Evolutionary conservation across 768 basidiomycete species (phyloP).

Genomic region (Exsudoporus frostii): DNA sequence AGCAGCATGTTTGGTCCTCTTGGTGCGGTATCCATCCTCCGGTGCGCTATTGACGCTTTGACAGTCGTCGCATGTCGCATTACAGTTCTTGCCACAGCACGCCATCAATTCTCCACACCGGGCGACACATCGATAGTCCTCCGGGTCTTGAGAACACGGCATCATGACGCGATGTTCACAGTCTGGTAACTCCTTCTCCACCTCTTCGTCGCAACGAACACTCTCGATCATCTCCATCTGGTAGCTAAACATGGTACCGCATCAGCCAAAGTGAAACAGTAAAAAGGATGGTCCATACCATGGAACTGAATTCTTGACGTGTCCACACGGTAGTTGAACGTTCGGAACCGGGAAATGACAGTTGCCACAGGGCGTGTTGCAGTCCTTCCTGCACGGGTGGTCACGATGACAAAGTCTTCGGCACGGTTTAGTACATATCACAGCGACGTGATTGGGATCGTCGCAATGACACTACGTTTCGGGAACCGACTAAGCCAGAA

Average conservation of each 20-base stretch:
- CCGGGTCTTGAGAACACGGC: conserved; percentile 46
- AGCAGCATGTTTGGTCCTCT: conserved; percentile 34
- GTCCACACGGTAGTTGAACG: conserved; percentile 58
- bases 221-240: conserved; percentile 42
- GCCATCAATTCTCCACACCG: conserved; percentile 43
- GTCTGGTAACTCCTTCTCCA: conserved; percentile 42
- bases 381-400: conserved; percentile 58
- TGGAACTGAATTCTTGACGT: conserved; percentile 39
- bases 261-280: background rate
- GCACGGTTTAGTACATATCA: conserved; percentile 49
- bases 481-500: background rate
- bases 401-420: conserved; percentile 47
- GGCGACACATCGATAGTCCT: conserved; percentile 36
- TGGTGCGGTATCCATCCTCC: conserved; percentile 2
- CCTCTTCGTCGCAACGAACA: conserved; percentile 41
- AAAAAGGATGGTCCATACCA: conserved; percentile 38
- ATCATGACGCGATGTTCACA: conserved; percentile 55
- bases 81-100: conserved; percentile 56
- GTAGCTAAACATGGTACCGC: conserved; percentile 35
- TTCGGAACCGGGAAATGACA: conserved; percentile 47
- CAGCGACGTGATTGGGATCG: conserved; percentile 48
- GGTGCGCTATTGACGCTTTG: conserved; percentile 26
- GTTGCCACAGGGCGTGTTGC: conserved; percentile 49
- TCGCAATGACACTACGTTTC: conserved; percentile 56
- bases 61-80: conserved; percentile 47